Evolutionary conservation across 2,329 filamentous ascomycete genomes (phyloP).

Genomic region (Ophiosphaerella narmari): DNA sequence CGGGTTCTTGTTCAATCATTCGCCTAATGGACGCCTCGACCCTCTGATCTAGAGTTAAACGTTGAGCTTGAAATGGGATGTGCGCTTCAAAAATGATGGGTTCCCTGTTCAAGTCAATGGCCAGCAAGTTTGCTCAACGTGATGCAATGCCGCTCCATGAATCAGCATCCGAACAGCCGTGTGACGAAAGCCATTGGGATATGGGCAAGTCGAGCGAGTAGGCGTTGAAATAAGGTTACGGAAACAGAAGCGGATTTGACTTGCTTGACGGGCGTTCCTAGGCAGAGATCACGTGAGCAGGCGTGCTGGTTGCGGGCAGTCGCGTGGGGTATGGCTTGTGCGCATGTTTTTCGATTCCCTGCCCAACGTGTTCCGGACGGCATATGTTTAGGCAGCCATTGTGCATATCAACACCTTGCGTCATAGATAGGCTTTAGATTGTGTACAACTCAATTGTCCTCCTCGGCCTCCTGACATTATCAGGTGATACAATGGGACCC

Average conservation of each 20-base stretch:
- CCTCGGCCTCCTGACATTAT: neutral
- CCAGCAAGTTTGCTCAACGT: neutral
- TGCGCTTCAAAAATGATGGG: too few species aligned
- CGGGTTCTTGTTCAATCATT: too few species aligned
- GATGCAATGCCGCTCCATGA: neutral
- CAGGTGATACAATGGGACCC: slow-evolving; percentile 19
- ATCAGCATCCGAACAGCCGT: neutral
- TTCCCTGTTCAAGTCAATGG: too few species aligned
- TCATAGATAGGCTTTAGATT: neutral
- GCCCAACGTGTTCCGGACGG: neutral
- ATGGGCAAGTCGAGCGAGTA: neutral
- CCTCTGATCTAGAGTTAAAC: too few species aligned
- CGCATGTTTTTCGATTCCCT: slow-evolving; percentile 16
- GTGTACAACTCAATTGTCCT: neutral
- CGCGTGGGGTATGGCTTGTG: slow-evolving; percentile 12
- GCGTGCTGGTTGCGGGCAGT: slow-evolving; percentile 10
- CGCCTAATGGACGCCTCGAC: too few species aligned
- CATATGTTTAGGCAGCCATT: slow-evolving; percentile 14
- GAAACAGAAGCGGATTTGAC: neutral
- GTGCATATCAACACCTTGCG: slow-evolving; percentile 6
- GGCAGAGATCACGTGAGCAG: slow-evolving; percentile 11
- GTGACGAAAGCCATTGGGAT: neutral
- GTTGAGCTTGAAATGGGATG: too few species aligned
- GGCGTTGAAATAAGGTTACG: slow-evolving; percentile 6
- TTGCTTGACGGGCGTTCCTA: neutral